Percentiles rank a stretch among this genome's conserved stretches.
Conservation (phyloP, 2,329 filamentous ascomycete species). For the Fusarium austroafricanum region DNA sequence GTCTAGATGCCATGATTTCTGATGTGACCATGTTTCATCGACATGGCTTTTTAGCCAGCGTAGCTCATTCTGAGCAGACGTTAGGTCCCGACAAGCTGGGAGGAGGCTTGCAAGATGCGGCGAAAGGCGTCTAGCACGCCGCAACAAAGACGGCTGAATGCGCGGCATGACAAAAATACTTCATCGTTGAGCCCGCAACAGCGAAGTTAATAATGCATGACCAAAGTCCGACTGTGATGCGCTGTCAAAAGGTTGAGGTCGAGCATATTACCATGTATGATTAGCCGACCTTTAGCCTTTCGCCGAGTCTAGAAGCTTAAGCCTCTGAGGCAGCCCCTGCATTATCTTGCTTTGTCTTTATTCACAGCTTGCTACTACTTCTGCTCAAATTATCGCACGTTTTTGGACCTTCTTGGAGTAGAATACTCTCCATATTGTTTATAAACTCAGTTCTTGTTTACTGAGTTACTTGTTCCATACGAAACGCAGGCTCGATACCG, state of each 20-base stretch:
- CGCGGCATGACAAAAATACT: constrained; percentile 66
- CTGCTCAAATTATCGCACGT: neutral
- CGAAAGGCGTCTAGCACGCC: constrained; percentile 64
- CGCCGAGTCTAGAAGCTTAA: constrained; percentile 21
- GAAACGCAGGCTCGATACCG: neutral
- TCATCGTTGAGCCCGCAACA: constrained; percentile 26
- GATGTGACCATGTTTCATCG: constrained; percentile 43
- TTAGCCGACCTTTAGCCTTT: constrained; percentile 50
- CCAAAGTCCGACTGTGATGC: neutral
- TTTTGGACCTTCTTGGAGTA: constrained; percentile 14
- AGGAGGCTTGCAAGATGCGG: constrained; percentile 71
- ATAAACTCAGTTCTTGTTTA: neutral
- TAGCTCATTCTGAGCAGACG: constrained; percentile 75
- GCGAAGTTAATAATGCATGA: constrained; percentile 1
- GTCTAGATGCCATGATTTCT: constrained; percentile 46
- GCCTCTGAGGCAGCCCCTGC: constrained; percentile 25
- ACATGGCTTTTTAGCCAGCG: constrained; percentile 77
- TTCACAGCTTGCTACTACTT: constrained; percentile 13
- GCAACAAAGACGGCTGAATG: constrained; percentile 67
- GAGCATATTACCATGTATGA: constrained; percentile 3
- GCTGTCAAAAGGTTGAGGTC: neutral
- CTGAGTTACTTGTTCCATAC: neutral
- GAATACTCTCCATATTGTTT: neutral
- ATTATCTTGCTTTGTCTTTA: constrained; percentile 32
- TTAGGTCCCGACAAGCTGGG: constrained; percentile 70